These are phyloP conservation scores for Hypoxylon lienhwacheense DNA, from an alignment of 495 filamentous ascomycete species.

Conservation along the genomic window DNA sequence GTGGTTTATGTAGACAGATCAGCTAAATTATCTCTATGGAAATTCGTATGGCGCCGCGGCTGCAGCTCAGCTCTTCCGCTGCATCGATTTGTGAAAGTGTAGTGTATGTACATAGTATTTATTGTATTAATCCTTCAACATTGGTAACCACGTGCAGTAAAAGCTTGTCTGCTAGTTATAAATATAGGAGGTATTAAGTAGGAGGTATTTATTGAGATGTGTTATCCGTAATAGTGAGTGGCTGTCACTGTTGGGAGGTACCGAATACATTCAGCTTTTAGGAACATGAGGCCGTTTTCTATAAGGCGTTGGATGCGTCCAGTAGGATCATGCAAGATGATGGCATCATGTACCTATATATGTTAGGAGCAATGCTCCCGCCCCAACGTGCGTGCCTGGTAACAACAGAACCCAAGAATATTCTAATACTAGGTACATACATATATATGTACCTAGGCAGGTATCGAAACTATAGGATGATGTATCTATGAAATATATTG, in stretches of 20 bases:
- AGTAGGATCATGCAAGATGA: constrained; percentile 20
- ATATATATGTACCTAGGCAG: too few species aligned
- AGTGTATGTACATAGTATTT: background rate
- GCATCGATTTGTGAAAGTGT: constrained; percentile 11
- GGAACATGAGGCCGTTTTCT: constrained; percentile 7
- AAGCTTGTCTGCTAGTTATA: constrained; percentile 10
- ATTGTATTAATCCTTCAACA: constrained; percentile 9
- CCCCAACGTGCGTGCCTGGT: background rate
- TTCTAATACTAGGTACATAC: too few species aligned
- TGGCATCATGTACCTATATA: constrained; percentile 13
- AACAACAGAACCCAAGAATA: background rate
- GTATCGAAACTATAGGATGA: too few species aligned
- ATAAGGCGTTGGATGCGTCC: background rate
- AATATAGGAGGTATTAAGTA: too few species aligned
- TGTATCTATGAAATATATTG: too few species aligned
- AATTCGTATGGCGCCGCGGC: too few species aligned
- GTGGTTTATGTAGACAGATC: background rate
- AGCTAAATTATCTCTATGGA: constrained; percentile 2
- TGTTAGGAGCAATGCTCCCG: constrained; percentile 9
- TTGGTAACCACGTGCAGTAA: constrained; percentile 13
- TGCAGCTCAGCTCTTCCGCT: too few species aligned
- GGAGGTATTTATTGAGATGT: too few species aligned
- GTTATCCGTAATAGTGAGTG: too few species aligned
- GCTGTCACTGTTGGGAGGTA: too few species aligned
- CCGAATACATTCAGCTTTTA: too few species aligned